Base-by-base conservation (phyloP, 2,329 filamentous ascomycete genomes). In the Peltaster fructicola region DNA sequence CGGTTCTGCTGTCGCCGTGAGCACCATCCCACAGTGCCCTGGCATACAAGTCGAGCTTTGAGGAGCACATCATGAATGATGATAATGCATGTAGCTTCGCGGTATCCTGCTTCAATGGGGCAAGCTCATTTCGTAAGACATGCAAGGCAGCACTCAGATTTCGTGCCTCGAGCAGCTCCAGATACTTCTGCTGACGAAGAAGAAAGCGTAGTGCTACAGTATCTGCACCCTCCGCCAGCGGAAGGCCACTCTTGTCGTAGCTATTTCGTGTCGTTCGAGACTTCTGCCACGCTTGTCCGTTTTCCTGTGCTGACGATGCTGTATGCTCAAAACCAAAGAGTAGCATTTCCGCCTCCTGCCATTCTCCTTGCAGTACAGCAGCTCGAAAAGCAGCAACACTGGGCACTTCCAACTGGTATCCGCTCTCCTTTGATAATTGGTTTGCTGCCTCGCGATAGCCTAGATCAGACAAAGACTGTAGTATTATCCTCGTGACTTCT, bases 181-280 rank as follows among this genome's bases (percentile, higher is more conserved):
- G 59, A 41, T 85, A 98, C 50, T 95, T 95, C 48, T 98, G 88
- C 46, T 91, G 78, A 35, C 85, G 68, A 41, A 98, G 60, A 59
- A 73, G 73, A 49, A 95, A 93, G 22, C 74, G 65, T 76, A 98
- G 85, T 25, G 75, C 62, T 37, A 74, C 70, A 29, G 65, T 65
- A 40, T 92, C 75, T 5, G 80, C 75, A 13, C 69, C 73, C 20
- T 78, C 68, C 9, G 74, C 68, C 26, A 95, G 61, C 9, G 80
- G 67, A 27, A 98, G 56, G 2, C 74, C 79, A 20, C 33, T 44
- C 17, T 35, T n/a, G n/a, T n/a, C n/a, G 39, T 48, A 18, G 8
- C 34, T 35, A 4, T 27, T 24, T 15, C 35, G 26, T 14, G 17
- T 27, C 22, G 20, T 25, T 24, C 24, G 20, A 28, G 30, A 27